A percentile compares a stretch with the other conserved stretches of the same genome.
Evolutionary conservation across 768 basidiomycete species (phyloP).

Genomic region (Hericium coralloides): DNA sequence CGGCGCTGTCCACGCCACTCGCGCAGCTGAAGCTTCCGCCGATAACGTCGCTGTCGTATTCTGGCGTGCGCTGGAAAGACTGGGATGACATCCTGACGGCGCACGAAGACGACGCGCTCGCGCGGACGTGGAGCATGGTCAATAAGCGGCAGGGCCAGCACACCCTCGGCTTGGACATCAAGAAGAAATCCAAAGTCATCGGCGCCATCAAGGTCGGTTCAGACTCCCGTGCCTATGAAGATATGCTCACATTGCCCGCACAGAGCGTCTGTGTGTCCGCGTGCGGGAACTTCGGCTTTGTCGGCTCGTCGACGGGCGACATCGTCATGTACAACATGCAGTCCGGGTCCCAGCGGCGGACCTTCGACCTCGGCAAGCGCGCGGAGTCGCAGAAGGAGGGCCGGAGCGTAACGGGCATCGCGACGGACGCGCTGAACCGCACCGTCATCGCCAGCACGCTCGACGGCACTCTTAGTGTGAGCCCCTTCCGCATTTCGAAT

Average conservation of each 20-base stretch:
- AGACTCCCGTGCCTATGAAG: not conserved
- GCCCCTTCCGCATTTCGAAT: conserved; percentile 20
- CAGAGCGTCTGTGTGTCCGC: conserved; percentile 84
- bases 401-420: conserved; percentile 65
- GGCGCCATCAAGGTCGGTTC: conserved; percentile 67
- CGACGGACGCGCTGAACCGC: conserved; percentile 78
- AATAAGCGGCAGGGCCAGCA: conserved; percentile 77
- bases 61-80: conserved; percentile 76
- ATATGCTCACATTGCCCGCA: not conserved
- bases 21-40: conserved; percentile 80
- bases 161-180: conserved; percentile 49
- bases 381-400: conserved; percentile 42
- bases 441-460: conserved; percentile 75
- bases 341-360: conserved; percentile 77
- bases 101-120: conserved; percentile 74
- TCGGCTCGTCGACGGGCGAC: conserved; percentile 68
- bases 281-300: conserved; percentile 93
- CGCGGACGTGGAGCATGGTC: conserved; percentile 82
- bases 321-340: conserved; percentile 97
- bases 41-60: conserved; percentile 70
- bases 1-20: conserved; percentile 65
- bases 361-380: conserved; percentile 58
- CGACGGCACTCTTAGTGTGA: conserved; percentile 83
- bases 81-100: conserved; percentile 98
- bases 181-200: conserved; percentile 37